Evolutionary conservation across 2,329 filamentous ascomycete species (phyloP), one percentile per base, ranked within the genome.

Genomic region (Fusarium graminum): DNA sequence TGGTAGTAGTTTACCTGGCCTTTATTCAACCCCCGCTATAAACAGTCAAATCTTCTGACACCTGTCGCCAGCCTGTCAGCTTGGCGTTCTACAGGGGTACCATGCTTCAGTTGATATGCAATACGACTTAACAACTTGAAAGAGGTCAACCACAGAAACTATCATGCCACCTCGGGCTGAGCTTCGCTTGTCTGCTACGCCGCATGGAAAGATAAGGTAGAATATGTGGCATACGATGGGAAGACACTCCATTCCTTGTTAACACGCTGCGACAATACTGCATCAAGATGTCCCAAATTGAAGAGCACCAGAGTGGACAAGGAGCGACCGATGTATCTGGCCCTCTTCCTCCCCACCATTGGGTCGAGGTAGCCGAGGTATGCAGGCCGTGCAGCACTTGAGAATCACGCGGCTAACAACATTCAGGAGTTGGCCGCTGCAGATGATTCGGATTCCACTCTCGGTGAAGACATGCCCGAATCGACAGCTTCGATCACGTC

Each of bases 311-410:
- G 0, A n/a, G 28, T 7, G 13, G 4, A 8, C 39, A 19, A 16
- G 7, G 29, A 2, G 10, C 2, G 17, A 13, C 26, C 1, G 43
- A 53, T 4, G 13, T 46, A 0, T 55, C 65, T 30, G 58, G 53
- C 0, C 51, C 68, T 30, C 54, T 68, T 2, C 65, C 66, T 8
- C 57, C 65, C 1, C 17, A 59, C 17, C 57, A 68, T 17, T 68
- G 65, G 66, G 66, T 44, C 0, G 61, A 66, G 7, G 51, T 68
- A 2, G 66, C 61, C 1, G 53, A 68, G 44, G 66, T 68, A 13
- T 16, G 64, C 22, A 4, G 7, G 14, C 0, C 0, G 10, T 22
- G 10, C 14, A 36, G 4, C 3, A 7, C 14, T 22, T 7, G 14
- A 5, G 14, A 26, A 26, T 16, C 19, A 30, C 2, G 34, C n/a